Conservation (phyloP, 1,284 basidiomycete genomes). For the Malassezia vespertilionis region DNA sequence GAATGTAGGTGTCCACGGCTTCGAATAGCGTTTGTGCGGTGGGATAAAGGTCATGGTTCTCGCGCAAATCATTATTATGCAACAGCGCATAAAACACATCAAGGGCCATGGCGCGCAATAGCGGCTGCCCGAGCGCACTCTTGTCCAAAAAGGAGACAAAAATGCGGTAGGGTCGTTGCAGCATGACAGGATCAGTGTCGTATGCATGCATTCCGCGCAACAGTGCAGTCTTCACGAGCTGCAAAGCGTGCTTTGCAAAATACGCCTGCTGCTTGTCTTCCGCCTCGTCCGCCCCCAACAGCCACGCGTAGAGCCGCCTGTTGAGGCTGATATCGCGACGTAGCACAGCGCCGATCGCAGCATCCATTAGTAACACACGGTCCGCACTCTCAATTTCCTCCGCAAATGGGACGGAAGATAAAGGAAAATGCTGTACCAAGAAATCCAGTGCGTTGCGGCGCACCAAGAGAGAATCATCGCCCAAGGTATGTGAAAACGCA, state of each 20-base stretch:
- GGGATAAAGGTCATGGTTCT: constrained; percentile 57
- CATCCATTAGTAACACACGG: constrained; percentile 28
- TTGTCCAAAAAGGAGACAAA: constrained; percentile 90
- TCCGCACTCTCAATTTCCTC: constrained; percentile 20
- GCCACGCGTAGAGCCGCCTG: constrained; percentile 82
- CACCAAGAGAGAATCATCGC: constrained; percentile 62
- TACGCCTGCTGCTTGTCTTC: constrained; percentile 47
- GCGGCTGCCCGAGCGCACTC: constrained; percentile 77
- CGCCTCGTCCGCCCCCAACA: constrained; percentile 67
- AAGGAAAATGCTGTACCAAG: constrained; percentile 28
- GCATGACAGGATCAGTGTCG: constrained; percentile 62
- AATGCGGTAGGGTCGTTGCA: constrained; percentile 75
- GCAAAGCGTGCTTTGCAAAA: constrained; percentile 22
- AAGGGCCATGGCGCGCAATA: constrained; percentile 68
- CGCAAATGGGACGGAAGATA: constrained; percentile 24
- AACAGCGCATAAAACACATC: constrained; percentile 63
- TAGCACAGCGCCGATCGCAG: constrained; percentile 50
- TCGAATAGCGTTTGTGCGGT: constrained; percentile 85
- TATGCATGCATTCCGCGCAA: constrained; percentile 19
- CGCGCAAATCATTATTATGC: constrained; percentile 55
- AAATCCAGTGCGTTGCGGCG: constrained; percentile 37
- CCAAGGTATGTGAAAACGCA: constrained; percentile 74
- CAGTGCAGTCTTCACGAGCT: constrained; percentile 24
- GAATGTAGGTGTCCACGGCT: constrained; percentile 72
- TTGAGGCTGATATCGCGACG: constrained; percentile 85